Evolutionary conservation across 441 rosid genomes (phyloP), one percentile per base, ranked within the genome.

Genomic region (Jatropha podagrica): DNA sequence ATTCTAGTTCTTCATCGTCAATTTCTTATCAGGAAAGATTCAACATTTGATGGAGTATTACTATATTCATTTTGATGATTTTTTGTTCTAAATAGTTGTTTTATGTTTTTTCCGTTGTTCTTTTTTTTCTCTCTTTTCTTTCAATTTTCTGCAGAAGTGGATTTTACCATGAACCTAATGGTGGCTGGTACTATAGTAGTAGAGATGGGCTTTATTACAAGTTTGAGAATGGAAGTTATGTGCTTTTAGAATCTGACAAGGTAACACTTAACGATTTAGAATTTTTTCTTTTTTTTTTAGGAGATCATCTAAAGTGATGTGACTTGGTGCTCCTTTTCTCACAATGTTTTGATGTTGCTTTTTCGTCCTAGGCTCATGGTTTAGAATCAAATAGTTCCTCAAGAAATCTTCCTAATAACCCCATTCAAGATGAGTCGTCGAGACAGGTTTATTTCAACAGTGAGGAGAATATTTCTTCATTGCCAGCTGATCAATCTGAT

Each of bases 101-200:
- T 14, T 17, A 15, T 52, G 0, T 49, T 52, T 37, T 8, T 32
- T 32, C 48, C 2, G 48, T 44, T 7, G 48, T 44, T 44, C 48
- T 44, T 7, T 9, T 37, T 56, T 11, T 0, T 4, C 2, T n/a
- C 0, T 40, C 32, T 54, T 8, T 23, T 65, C 48, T 9, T 75
- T 7, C 14, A 17, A 9, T 48, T 65, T 20, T 18, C 12, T 74
- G 84, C 90, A 92, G 98, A 70, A 91, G 89, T 77, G 97, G 97
- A 80, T 92, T 95, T 82, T 92, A 92, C 82, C 95, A 95, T 74
- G 92, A 92, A 64, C 93, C 97, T 38, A 70, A 7, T 77, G 97
- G 88, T 75, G 98, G 97, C 23, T 95, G 97, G 98, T 95, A 91
- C 77, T 92, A 92, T 78, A 89, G 92, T 76, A 90, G 87, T 71